A percentile compares a stretch with the other conserved stretches of the same genome.
phyloP scores from a whole-genome alignment of 169 alveolate genomes.

The Ichthyophthirius multifiliis region DNA sequence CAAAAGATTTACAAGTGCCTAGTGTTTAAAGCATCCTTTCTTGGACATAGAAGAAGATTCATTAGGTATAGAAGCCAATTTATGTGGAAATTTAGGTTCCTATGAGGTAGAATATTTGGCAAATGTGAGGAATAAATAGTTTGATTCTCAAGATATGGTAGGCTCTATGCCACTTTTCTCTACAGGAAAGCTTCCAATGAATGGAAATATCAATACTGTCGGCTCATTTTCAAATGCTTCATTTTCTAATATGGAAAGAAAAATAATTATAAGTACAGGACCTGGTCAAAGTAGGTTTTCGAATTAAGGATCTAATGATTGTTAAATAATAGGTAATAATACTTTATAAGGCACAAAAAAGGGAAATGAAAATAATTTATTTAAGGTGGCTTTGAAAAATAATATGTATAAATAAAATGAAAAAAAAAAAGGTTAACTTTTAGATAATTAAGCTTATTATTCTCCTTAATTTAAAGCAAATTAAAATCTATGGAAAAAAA shows the following conservation, averaged over 20 bases:
- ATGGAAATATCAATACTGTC: neutral
- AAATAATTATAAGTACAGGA: neutral
- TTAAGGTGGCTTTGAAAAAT: neutral
- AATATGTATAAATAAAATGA: neutral
- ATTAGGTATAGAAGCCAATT: neutral
- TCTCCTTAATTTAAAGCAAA: too few species aligned
- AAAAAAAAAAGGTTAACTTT: too few species aligned
- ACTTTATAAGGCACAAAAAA: neutral
- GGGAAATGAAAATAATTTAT: neutral
- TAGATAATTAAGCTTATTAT: too few species aligned
- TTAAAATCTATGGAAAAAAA: too few species aligned
- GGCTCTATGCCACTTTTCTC: neutral
- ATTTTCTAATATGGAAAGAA: neutral
- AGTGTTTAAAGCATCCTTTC: slow-evolving; percentile 39
- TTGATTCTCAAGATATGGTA: neutral
- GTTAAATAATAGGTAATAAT: neutral
- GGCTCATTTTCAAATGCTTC: neutral
- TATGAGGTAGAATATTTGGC: slow-evolving; percentile 9
- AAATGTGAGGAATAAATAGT: slow-evolving; percentile 7
- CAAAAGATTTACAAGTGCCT: neutral
- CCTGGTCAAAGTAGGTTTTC: neutral
- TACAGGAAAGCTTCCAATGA: neutral
- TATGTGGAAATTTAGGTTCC: neutral
- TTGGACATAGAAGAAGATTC: neutral
- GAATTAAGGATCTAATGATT: neutral